Evolutionary conservation across 257 asterid species (phyloP).

Genomic region (Buddleja alternifolia): DNA sequence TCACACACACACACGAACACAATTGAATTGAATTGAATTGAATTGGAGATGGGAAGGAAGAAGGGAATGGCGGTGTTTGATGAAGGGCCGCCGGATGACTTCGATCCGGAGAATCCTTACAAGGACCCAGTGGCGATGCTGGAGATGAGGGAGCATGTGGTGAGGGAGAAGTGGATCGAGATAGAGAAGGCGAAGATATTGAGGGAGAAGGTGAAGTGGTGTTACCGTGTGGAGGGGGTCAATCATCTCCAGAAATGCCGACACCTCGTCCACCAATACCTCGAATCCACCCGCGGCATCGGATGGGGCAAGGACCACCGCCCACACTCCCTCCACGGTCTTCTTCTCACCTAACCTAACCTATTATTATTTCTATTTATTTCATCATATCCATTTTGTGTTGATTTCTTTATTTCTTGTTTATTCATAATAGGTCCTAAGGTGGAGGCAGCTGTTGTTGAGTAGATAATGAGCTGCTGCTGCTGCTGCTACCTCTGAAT

Average conservation of each 20-base stretch:
- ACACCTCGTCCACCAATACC: constrained; percentile 88
- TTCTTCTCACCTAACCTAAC: too few relatives aligned
- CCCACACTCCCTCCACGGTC: constrained; percentile 81
- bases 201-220: constrained; percentile 88
- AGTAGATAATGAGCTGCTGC: too few relatives aligned
- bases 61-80: constrained; percentile 68
- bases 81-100: constrained; percentile 88
- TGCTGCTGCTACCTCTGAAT: too few relatives aligned
- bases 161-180: constrained; percentile 93
- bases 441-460: too few relatives aligned
- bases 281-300: constrained; percentile 89
- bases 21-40: too few relatives aligned
- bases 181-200: constrained; percentile 97
- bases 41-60: constrained; percentile 92
- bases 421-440: too few relatives aligned
- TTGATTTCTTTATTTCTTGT: too few relatives aligned
- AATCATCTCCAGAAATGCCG: constrained; percentile 96
- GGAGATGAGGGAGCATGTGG: constrained; percentile 94
- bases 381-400: too few relatives aligned
- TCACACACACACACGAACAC: too few relatives aligned
- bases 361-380: too few relatives aligned
- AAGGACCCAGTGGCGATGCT: constrained; percentile 91
- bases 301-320: constrained; percentile 99
- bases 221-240: constrained; percentile 86
- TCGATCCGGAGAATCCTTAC: constrained; percentile 86